These are phyloP conservation scores for Nakazawaea populi DNA, from an alignment of 805 yeast species.

Conservation along the genomic window DNA sequence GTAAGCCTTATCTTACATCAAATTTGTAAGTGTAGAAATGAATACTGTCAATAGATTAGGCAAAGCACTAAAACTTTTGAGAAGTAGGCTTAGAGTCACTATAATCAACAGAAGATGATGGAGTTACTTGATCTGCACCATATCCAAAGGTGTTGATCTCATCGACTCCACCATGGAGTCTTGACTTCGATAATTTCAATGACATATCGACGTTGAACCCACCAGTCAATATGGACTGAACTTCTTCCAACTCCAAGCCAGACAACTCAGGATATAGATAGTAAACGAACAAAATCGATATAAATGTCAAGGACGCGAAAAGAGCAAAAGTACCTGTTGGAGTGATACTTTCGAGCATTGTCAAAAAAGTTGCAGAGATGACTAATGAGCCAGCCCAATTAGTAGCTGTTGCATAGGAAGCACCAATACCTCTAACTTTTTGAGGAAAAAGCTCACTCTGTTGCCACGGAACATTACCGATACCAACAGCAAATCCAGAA, in stretches of 20 bases:
- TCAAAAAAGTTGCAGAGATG: conserved; percentile 45
- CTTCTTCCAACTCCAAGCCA: conserved; percentile 47
- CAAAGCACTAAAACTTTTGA: too few relatives aligned
- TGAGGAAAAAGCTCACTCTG: conserved; percentile 54
- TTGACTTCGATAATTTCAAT: conserved; percentile 18
- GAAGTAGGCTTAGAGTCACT: too few relatives aligned
- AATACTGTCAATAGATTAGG: too few relatives aligned
- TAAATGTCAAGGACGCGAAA: conserved; percentile 38
- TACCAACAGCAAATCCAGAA: conserved; percentile 47
- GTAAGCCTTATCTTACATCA: too few relatives aligned
- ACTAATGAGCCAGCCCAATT: conserved; percentile 51
- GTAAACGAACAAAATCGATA: conserved; percentile 38
- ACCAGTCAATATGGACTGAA: conserved; percentile 35
- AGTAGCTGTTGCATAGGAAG: conserved; percentile 26
- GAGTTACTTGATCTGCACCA: not conserved
- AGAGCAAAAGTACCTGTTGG: conserved; percentile 46
- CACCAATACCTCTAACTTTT: conserved; percentile 47
- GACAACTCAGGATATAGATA: conserved; percentile 46
- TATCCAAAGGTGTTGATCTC: not conserved
- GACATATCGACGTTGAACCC: conserved; percentile 45
- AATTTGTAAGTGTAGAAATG: too few relatives aligned
- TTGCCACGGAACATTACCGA: conserved; percentile 56
- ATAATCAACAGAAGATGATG: not conserved
- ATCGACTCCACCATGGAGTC: not conserved
- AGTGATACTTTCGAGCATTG: conserved; percentile 44